Evolutionary conservation across 768 basidiomycete genomes (phyloP).

Genomic region (Psilocybe cubensis): DNA sequence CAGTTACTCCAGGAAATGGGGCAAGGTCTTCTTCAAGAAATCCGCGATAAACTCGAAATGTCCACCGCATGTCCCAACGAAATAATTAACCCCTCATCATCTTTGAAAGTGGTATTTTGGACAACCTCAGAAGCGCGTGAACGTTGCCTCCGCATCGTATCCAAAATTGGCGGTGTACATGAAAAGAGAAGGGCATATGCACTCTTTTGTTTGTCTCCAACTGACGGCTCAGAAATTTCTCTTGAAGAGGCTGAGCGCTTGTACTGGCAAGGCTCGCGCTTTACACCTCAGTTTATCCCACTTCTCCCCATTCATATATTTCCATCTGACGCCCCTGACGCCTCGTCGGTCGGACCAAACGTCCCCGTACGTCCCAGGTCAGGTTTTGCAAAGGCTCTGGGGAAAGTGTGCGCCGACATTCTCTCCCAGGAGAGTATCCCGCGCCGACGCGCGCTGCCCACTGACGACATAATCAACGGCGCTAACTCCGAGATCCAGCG

Average conservation of each 20-base stretch:
- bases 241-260: constrained; percentile 36
- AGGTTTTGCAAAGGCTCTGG: constrained; percentile 51
- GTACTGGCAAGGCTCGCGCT: constrained; percentile 72
- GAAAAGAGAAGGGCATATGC: constrained; percentile 69
- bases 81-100: background rate
- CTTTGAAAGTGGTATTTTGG: constrained; percentile 65
- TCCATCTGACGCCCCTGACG: constrained; percentile 24
- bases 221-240: constrained; percentile 9
- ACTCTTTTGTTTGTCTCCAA: constrained; percentile 45
- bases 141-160: constrained; percentile 75
- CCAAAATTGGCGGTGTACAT: constrained; percentile 74
- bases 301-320: constrained; percentile 62
- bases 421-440: constrained; percentile 49
- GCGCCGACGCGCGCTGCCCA: constrained; percentile 33
- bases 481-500: constrained; percentile 49
- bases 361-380: constrained; percentile 4
- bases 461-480: no score
- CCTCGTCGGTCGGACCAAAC: background rate
- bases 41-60: constrained; percentile 48
- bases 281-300: constrained; percentile 53
- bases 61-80: background rate
- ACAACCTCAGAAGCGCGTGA: constrained; percentile 77
- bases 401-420: constrained; percentile 56
- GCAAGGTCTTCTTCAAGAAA: constrained; percentile 61
- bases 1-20: constrained; percentile 81